Percentiles rank a stretch among this genome's conserved stretches.
These are phyloP conservation scores for Gaeumannomyces sp. DNA, from an alignment of 2,329 filamentous ascomycete species.

Conservation along the genomic window DNA sequence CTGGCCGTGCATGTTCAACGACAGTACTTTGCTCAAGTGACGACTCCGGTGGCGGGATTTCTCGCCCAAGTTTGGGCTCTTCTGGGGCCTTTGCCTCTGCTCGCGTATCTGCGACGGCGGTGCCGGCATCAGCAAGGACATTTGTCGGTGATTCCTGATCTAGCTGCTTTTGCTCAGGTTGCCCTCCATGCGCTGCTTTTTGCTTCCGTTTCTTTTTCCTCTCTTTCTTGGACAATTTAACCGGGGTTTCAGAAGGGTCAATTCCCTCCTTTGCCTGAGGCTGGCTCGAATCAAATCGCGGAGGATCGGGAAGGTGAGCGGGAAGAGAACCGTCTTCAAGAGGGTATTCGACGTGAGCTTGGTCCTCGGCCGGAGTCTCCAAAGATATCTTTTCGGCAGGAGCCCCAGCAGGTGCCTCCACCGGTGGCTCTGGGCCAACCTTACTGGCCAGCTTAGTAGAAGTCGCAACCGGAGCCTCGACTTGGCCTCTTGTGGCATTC, in stretches of 20 bases:
- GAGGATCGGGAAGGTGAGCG: not conserved
- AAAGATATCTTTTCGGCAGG: not conserved
- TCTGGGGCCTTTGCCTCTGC: not conserved
- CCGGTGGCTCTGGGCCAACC: not conserved
- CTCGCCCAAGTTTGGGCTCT: not conserved
- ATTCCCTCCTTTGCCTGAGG: conserved; percentile 2
- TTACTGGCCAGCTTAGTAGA: not conserved
- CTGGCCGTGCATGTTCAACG: no score
- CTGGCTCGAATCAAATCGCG: not conserved
- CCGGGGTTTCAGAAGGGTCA: conserved; percentile 15
- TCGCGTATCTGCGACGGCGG: not conserved
- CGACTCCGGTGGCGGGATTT: not conserved
- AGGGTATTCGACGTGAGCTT: not conserved
- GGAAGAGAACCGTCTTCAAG: not conserved
- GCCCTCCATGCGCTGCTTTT: conserved; percentile 22
- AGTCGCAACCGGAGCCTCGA: not conserved
- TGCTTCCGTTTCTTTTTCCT: conserved; percentile 17
- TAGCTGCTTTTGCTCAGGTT: conserved; percentile 23
- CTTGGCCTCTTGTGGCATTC: no score
- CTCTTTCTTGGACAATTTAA: conserved; percentile 30
- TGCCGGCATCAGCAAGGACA: not conserved
- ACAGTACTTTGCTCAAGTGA: not conserved
- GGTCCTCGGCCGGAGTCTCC: no score
- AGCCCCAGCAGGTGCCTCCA: not conserved
- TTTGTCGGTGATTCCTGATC: not conserved